Percentiles rank a stretch among this genome's conserved stretches.
phyloP scores from a whole-genome alignment of 1,284 basidiomycete species.

The Phlebopus sp. region DNA sequence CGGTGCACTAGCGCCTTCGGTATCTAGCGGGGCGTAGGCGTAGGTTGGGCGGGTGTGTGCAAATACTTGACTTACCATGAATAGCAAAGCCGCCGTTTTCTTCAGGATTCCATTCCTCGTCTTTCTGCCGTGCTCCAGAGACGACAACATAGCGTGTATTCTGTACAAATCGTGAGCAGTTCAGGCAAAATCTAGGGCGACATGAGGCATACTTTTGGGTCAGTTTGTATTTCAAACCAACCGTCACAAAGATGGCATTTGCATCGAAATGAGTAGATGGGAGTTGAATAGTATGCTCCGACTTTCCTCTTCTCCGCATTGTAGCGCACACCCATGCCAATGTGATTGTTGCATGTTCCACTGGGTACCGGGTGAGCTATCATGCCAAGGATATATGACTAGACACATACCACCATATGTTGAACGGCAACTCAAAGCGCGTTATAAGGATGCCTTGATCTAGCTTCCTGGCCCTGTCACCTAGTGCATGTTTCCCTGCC shows the following conservation, averaged over 20 bases:
- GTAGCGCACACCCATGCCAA: constrained; percentile 96
- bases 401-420: constrained; percentile 88
- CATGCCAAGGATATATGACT: not conserved
- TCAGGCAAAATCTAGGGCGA: not conserved
- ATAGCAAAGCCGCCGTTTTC: constrained; percentile 93
- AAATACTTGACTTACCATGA: constrained; percentile 54
- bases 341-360: constrained; percentile 89
- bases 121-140: constrained; percentile 86
- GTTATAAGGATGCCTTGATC: constrained; percentile 93
- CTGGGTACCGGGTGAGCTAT: constrained; percentile 35
- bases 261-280: constrained; percentile 92
- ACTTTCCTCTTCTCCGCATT: constrained; percentile 98
- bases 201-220: constrained; percentile 73
- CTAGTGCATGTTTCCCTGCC: constrained; percentile 89
- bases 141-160: constrained; percentile 94
- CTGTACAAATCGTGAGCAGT: constrained; percentile 39
- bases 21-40: constrained; percentile 50
- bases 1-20: constrained; percentile 61
- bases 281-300: constrained; percentile 92
- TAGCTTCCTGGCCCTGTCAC: constrained; percentile 87
- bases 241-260: constrained; percentile 94
- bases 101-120: constrained; percentile 94
- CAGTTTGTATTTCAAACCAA: constrained; percentile 97
- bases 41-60: no score
- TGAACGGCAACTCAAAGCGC: constrained; percentile 93